Evolutionary conservation across 2,329 filamentous ascomycete genomes (phyloP), one percentile per base, ranked within the genome.

Genomic region (Epichloe coenophiala): DNA sequence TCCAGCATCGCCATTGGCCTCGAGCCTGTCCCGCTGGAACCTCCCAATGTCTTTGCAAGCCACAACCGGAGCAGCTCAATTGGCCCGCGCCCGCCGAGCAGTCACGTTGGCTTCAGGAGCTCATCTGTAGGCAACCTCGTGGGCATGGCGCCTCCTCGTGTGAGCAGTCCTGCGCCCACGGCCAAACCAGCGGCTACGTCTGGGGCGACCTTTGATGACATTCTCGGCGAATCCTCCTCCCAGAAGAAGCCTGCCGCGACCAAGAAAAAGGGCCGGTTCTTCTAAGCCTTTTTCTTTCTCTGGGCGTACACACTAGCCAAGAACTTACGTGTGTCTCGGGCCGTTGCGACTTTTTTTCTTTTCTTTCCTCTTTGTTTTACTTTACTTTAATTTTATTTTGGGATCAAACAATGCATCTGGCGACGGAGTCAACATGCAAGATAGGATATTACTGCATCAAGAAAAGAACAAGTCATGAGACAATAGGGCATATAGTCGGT

Each of bases 201-300:
- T 11, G 65, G 68, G 3, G 64, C 67, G 31, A 75, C 72, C 0
- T 75, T 75, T 58, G 72, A 75, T 54, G 72, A 75, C 46, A 75
- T 75, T 37, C 60, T 75, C 23, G 66, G 67, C 8, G 61, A 60
- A 33, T 31, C 51, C n/a, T 57, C 56, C 11, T 4, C 3, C 11
- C 56, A 65, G 41, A 63, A 64, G 54, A 65, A 65, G 54, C 50
- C 59, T 27, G 48, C 50, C 36, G 51, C 59, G 37, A 17, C 46
- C 13, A 69, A 70, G 64, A 71, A 69, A 59, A 71, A 68, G 63
- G 62, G 63, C 46, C 62, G 68, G 45, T 71, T 69, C 55, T 71
- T 69, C 54, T 70, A 57, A 56, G 21, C 8, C 5, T 38, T 17
- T 31, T 31, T 48, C 19, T 41, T 27, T 19, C 27, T 31, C 27